Conservation (phyloP, 2,329 filamentous ascomycete species). For the Fusarium sp. region DNA sequence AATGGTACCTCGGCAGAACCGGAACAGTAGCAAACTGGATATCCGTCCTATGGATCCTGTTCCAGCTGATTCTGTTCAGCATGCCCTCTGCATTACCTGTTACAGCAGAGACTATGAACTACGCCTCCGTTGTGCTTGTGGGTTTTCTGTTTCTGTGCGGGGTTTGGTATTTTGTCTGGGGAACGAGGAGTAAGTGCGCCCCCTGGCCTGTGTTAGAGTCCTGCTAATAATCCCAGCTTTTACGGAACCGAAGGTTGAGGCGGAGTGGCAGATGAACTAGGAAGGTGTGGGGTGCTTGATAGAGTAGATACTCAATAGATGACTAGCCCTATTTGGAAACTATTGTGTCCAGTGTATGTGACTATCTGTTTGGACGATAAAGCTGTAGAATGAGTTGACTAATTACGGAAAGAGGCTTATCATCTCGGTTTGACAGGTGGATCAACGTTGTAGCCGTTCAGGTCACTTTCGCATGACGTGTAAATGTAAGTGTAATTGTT, state of each 20-base stretch:
- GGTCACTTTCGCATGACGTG: too few relatives aligned
- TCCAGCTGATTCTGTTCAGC: neutral
- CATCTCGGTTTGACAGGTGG: accelerated
- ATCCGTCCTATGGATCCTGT: neutral
- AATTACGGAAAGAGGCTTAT: neutral
- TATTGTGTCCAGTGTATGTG: neutral
- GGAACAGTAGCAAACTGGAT: neutral
- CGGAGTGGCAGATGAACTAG: neutral
- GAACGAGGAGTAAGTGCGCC: neutral
- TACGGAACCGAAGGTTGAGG: neutral
- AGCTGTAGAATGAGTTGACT: accelerated
- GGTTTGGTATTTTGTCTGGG: neutral
- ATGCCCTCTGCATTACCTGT: neutral
- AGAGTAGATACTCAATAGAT: neutral
- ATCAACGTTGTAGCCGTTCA: accelerated
- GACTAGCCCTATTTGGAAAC: neutral
- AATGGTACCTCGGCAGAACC: neutral
- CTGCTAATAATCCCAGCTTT: neutral
- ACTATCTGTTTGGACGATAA: neutral
- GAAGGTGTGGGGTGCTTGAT: neutral
- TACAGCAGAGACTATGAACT: neutral
- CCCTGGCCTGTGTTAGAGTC: neutral
- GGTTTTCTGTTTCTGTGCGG: neutral
- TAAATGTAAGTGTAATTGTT: too few relatives aligned
- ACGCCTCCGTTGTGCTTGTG: neutral